Percentiles rank a stretch among this genome's conserved stretches.
Evolutionary conservation across 176 grass and related monocot genomes (phyloP).

Genomic region (Oryza rufipogon): DNA sequence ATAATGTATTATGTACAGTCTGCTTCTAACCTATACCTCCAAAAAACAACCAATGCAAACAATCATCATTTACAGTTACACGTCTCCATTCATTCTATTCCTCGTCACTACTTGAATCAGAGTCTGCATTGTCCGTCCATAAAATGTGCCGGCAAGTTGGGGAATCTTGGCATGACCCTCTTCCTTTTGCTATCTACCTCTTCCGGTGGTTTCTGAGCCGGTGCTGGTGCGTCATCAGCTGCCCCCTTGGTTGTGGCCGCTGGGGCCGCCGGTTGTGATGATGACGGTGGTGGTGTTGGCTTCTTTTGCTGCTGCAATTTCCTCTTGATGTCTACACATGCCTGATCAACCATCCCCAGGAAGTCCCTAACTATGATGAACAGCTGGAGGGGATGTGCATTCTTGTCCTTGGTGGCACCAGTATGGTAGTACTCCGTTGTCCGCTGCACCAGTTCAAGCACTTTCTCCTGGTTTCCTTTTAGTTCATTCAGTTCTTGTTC

Average conservation of each 20-base stretch:
- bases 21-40: constrained; percentile 66
- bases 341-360: constrained; percentile 91
- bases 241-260: constrained; percentile 15
- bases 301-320: constrained; percentile 76
- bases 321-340: constrained; percentile 83
- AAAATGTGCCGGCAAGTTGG: constrained; percentile 84
- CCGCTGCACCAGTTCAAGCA: constrained; percentile 75
- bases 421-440: constrained; percentile 91
- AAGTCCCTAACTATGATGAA: constrained; percentile 95
- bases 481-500: constrained; percentile 61
- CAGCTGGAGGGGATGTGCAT: constrained; percentile 70
- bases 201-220: constrained; percentile 46
- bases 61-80: constrained; percentile 59
- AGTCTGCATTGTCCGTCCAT: constrained; percentile 79
- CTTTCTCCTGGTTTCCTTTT: constrained; percentile 64
- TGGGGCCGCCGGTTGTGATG: constrained; percentile 36
- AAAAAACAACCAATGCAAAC: constrained; percentile 65
- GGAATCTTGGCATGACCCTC: constrained; percentile 84
- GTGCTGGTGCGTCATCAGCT: constrained; percentile 32
- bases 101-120: constrained; percentile 92
- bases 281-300: constrained; percentile 7
- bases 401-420: constrained; percentile 71
- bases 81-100: constrained; percentile 44
- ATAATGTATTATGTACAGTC: constrained; percentile 65
- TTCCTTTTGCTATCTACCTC: constrained; percentile 58